Percentiles rank a stretch among this genome's conserved stretches.
Conservation (phyloP, 139 green algal species). For the Auxenochlorella protothecoides region DNA sequence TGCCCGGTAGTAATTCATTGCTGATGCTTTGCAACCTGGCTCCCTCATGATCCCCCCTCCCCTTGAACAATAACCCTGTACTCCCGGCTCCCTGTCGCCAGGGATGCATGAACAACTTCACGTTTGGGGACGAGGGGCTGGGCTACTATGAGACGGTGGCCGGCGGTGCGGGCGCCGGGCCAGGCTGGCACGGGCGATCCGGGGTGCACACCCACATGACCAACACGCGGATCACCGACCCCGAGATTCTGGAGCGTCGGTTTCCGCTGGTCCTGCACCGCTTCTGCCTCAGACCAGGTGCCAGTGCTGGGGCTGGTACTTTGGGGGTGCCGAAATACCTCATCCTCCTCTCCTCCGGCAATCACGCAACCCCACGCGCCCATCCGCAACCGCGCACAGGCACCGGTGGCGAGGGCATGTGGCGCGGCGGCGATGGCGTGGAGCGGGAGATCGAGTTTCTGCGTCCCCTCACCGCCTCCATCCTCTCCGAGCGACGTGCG, state of each 20-base stretch:
- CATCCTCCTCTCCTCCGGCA: neutral
- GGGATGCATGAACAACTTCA: conserved; percentile 99
- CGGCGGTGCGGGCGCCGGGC: conserved; percentile 81
- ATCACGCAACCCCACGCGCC: conserved; percentile 59
- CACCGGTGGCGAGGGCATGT: conserved; percentile 68
- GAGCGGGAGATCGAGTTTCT: conserved; percentile 85
- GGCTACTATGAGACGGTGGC: conserved; percentile 98
- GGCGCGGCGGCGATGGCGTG: conserved; percentile 78
- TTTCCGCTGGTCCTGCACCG: conserved; percentile 80
- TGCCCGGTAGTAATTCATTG: too few species aligned
- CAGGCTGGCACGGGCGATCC: conserved; percentile 73
- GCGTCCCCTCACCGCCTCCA: conserved; percentile 62
- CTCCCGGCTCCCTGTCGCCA: conserved; percentile 12
- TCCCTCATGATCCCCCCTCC: too few species aligned
- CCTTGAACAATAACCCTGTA: neutral
- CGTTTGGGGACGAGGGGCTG: conserved; percentile 82
- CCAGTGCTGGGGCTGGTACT: neutral
- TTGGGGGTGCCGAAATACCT: neutral
- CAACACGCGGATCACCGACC: conserved; percentile 95
- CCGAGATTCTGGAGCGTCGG: conserved; percentile 84
- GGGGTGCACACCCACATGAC: conserved; percentile 99
- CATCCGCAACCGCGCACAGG: conserved; percentile 40
- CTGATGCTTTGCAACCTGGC: too few species aligned
- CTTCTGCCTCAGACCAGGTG: conserved; percentile 65
- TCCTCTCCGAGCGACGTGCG: conserved; percentile 77